Conservation (phyloP, 257 asterid species). For the Capsicum pubescens region DNA sequence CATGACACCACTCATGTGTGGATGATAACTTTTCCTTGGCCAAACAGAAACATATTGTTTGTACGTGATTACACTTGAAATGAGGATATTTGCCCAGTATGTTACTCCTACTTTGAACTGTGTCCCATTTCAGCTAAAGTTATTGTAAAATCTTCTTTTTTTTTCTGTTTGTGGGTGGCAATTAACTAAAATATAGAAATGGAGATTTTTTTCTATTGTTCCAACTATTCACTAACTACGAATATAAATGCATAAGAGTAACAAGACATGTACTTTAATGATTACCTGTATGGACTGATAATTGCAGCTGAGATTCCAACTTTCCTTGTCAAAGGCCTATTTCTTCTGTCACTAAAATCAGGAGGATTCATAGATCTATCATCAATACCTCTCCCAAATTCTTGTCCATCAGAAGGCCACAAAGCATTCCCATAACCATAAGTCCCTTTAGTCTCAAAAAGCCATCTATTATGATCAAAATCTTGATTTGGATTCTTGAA, state of each 20-base stretch:
- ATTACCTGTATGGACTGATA: slow-evolving; percentile 85
- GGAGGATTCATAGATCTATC: slow-evolving; percentile 71
- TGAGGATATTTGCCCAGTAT: neutral
- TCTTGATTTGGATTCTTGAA: slow-evolving; percentile 87
- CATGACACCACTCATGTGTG: neutral
- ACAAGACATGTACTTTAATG: neutral
- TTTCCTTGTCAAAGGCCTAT: slow-evolving; percentile 84
- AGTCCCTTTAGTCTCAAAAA: slow-evolving; percentile 93
- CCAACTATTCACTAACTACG: neutral
- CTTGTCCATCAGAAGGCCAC: slow-evolving; percentile 84
- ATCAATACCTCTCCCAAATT: slow-evolving; percentile 60
- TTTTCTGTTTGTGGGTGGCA: neutral
- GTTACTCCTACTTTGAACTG: neutral
- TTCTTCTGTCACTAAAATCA: slow-evolving; percentile 75
- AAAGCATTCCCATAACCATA: slow-evolving; percentile 96
- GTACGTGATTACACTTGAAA: neutral
- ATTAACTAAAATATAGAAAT: neutral
- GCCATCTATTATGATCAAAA: slow-evolving; percentile 83
- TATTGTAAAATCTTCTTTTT: neutral
- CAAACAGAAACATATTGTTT: neutral
- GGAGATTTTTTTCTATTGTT: neutral
- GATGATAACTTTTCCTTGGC: neutral
- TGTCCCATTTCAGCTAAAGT: neutral
- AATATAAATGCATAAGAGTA: neutral
- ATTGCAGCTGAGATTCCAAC: slow-evolving; percentile 83